These are phyloP conservation scores for Pleurostoma richardsiae DNA, from an alignment of 2,329 filamentous ascomycete species.

Conservation along the genomic window DNA sequence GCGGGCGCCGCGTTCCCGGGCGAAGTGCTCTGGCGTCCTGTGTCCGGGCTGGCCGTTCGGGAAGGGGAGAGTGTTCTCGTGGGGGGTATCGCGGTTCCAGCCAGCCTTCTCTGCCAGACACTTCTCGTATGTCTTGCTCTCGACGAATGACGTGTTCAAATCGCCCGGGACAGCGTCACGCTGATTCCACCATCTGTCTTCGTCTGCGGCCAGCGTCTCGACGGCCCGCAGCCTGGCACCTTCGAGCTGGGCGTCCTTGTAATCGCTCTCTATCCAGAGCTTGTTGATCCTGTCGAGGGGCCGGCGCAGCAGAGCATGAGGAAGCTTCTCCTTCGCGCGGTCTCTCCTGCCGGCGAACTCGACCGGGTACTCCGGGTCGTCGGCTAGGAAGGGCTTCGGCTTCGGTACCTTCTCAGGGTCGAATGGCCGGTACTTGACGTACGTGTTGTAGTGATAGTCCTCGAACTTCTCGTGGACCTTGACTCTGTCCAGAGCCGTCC, in stretches of 20 bases:
- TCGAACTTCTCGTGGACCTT: slow-evolving; percentile 26
- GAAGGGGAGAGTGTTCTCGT: slow-evolving; percentile 9
- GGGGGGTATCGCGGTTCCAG: slow-evolving; percentile 8
- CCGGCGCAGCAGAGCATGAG: slow-evolving; percentile 19
- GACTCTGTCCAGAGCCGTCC: slow-evolving; percentile 25
- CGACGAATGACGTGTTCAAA: slow-evolving; percentile 26
- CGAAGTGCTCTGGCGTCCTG: slow-evolving; percentile 15
- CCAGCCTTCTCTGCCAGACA: slow-evolving; percentile 17
- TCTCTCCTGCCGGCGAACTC: slow-evolving; percentile 26
- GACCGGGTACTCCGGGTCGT: slow-evolving; percentile 14
- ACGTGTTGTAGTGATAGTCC: slow-evolving; percentile 24
- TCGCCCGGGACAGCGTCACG: not conserved
- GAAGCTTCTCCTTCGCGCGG: not conserved
- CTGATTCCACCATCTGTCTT: slow-evolving; percentile 7
- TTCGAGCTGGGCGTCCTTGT: slow-evolving; percentile 19
- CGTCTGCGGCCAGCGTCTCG: slow-evolving; percentile 10
- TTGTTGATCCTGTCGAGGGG: slow-evolving; percentile 25
- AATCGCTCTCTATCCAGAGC: slow-evolving; percentile 38
- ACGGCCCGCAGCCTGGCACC: not conserved
- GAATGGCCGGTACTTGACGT: slow-evolving; percentile 19
- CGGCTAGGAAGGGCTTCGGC: slow-evolving; percentile 18
- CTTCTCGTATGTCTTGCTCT: slow-evolving; percentile 27
- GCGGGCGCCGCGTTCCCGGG: slow-evolving; percentile 32
- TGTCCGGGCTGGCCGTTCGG: slow-evolving; percentile 10
- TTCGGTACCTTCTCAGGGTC: slow-evolving; percentile 14